These are phyloP conservation scores for Cordyceps pruinosa DNA, from an alignment of 2,329 filamentous ascomycete species.

Conservation along the genomic window DNA sequence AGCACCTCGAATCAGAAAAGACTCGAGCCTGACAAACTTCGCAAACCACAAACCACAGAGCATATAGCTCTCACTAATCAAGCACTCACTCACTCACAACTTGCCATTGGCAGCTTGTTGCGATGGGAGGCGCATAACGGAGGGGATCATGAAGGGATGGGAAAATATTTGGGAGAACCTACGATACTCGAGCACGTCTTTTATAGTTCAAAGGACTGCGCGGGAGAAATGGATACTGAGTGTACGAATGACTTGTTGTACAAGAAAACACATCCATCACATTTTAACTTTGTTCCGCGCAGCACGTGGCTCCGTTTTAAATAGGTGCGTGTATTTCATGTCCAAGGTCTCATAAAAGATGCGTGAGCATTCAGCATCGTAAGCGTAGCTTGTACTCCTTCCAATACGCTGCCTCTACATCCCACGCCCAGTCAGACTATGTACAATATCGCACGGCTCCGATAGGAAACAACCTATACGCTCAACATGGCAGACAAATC, in stretches of 20 bases:
- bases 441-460: too few species aligned
- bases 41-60: background rate
- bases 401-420: background rate
- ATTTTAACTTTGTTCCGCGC: background rate
- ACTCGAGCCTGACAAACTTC: background rate
- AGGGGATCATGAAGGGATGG: background rate
- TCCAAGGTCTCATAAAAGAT: background rate
- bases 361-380: background rate
- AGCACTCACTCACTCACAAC: too few species aligned
- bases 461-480: background rate
- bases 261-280: background rate
- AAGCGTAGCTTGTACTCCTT: too few species aligned
- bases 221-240: background rate
- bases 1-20: background rate
- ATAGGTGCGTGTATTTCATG: background rate
- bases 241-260: background rate
- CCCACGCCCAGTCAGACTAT: too few species aligned
- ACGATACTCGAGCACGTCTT: background rate
- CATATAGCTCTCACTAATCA: background rate
- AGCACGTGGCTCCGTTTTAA: background rate
- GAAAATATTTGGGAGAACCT: background rate
- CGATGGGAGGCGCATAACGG: background rate
- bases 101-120: background rate
- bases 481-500: background rate
- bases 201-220: background rate